Evolutionary conservation across 2,329 filamentous ascomycete species (phyloP).

Genomic region (Fusarium oxysporum): DNA sequence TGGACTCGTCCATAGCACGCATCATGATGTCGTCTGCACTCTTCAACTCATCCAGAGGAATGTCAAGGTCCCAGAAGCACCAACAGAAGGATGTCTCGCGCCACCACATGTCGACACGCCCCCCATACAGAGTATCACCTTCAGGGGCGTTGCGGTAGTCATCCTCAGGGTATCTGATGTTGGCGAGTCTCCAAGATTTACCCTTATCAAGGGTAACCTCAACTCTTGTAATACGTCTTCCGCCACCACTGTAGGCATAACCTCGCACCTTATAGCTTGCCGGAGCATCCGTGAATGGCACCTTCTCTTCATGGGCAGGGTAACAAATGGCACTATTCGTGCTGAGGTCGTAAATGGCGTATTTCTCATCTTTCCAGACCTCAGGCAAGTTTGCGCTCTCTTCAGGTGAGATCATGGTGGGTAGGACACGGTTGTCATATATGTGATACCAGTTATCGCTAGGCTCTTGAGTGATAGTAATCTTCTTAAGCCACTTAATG

Average conservation of each 20-base stretch:
- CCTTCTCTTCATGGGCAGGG: slow-evolving; percentile 80
- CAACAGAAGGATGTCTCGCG: slow-evolving; percentile 87
- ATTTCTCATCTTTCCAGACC: slow-evolving; percentile 89
- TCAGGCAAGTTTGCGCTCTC: slow-evolving; percentile 78
- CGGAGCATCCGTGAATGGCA: slow-evolving; percentile 62
- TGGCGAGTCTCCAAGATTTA: slow-evolving; percentile 80
- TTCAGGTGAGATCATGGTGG: slow-evolving; percentile 87
- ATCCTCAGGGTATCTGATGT: slow-evolving; percentile 87
- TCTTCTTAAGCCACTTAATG: slow-evolving; percentile 90
- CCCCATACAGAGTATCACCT: slow-evolving; percentile 76
- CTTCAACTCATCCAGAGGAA: slow-evolving; percentile 71
- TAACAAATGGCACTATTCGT: slow-evolving; percentile 86
- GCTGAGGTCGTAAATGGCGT: slow-evolving; percentile 92
- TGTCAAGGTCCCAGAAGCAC: slow-evolving; percentile 87
- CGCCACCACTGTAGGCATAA: slow-evolving; percentile 90
- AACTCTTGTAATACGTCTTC: slow-evolving; percentile 83
- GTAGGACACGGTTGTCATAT: slow-evolving; percentile 90
- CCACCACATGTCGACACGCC: slow-evolving; percentile 83
- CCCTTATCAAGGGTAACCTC: slow-evolving; percentile 88
- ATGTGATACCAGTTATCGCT: slow-evolving; percentile 97
- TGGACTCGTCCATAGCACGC: slow-evolving; percentile 88
- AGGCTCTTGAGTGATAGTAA: slow-evolving; percentile 81
- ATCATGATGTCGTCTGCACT: slow-evolving; percentile 80
- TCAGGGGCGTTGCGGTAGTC: slow-evolving; percentile 75
- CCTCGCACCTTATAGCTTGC: slow-evolving; percentile 75